Conservation (phyloP, 225 moss, liverwort and hornwort genomes). For the Neckera pumila region DNA sequence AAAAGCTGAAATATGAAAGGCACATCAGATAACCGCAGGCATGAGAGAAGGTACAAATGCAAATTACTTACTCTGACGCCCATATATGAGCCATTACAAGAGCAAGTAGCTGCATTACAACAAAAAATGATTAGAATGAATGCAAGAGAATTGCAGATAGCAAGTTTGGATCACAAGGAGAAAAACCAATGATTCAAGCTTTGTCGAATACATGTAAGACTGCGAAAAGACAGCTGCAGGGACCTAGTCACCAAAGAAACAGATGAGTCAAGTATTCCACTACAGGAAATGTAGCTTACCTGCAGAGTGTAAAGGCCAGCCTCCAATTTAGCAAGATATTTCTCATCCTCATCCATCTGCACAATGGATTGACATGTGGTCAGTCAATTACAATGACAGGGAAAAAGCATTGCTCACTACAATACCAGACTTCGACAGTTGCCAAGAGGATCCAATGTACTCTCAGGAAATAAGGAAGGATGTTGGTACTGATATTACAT, state of each 20-base stretch:
- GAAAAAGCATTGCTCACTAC: background rate
- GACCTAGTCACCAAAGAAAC: background rate
- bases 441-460: background rate
- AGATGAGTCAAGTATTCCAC: background rate
- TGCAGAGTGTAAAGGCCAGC: conserved; percentile 91
- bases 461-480: background rate
- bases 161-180: background rate
- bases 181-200: background rate
- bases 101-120: conserved; percentile 68
- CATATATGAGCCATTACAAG: conserved; percentile 76
- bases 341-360: conserved; percentile 97
- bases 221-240: background rate
- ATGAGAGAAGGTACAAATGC: background rate
- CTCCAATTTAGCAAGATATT: conserved; percentile 83
- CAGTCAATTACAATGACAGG: background rate
- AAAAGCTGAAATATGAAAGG: background rate
- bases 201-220: background rate
- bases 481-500: background rate
- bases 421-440: background rate
- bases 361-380: background rate
- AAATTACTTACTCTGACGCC: conserved; percentile 73
- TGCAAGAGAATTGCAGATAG: background rate
- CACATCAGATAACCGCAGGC: background rate
- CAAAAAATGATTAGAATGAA: background rate
- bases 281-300: conserved; percentile 18